Base-by-base conservation (phyloP, 2,329 filamentous ascomycete genomes). In the Talaromyces piceae region DNA sequence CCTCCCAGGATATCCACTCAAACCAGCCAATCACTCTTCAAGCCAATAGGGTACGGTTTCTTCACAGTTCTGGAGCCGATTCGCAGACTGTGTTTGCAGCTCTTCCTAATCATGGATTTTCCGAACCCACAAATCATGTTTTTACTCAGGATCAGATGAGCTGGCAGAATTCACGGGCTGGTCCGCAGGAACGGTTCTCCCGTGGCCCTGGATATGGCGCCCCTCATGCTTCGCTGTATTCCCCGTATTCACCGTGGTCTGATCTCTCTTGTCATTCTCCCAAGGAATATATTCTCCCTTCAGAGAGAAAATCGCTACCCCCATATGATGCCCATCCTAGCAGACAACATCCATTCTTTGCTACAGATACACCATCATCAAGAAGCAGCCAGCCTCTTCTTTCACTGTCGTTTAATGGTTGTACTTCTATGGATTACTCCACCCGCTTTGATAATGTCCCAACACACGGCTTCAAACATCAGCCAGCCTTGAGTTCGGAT, bases 381-480 rank as follows among this genome's bases (percentile, higher is more conserved):
- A 25, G 20, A n/a, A 3, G 61, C 44, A 54, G 57, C 39, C 56
- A 57, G n/a, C 61, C 64, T 16, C 51, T 65, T 7, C 60, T 62
- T 39, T 58, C 60, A 45, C 62, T 50, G 12, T 58, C 60, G 44
- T 52, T 54, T 5, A 64, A 67, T 50, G 59, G 62, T 28, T 31
- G 39, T 13, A 22, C 13, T 26, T 6, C 20, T 12, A 33, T 27
- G 25, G 26, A 27, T 20, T 26, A 28, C 12, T 18, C 20, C 13
- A 9, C 4, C 4, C 2, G 5, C 27, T 33, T 20, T 3, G 23
- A 12, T 8, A 11, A 31, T 18, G 20, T 12, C 12, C 7, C 41
- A 30, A 69, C 71, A 45, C 75, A 72, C 31, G 69, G 77, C 3
- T 80, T 77, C 1, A 70, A 74, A 47, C 78, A 79, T 54, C 74